Conservation (phyloP, 768 basidiomycete species). For the Mycena epipterygia region DNA sequence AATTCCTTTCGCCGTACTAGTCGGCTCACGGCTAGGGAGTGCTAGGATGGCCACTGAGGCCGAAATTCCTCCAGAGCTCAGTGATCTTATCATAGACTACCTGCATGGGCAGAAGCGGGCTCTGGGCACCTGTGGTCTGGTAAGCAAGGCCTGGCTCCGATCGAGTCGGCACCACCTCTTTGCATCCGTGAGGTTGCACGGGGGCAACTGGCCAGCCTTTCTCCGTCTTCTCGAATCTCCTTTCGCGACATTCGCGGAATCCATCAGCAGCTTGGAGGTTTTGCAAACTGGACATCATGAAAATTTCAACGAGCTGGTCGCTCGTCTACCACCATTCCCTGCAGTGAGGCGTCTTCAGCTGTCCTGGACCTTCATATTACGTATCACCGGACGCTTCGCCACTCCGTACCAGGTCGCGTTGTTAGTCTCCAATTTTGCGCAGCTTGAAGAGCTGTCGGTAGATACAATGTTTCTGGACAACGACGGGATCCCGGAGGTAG, state of each 20-base stretch:
- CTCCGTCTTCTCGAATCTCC: no score
- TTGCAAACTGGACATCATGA: background rate
- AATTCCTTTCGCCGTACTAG: no score
- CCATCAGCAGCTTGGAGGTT: background rate
- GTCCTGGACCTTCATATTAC: background rate
- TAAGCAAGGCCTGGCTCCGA: slow-evolving; percentile 15
- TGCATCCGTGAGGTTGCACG: background rate
- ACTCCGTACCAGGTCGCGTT: background rate
- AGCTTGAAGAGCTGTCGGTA: background rate
- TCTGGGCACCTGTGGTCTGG: slow-evolving; percentile 26
- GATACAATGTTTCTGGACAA: background rate
- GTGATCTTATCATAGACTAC: slow-evolving; percentile 29
- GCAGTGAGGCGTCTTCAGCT: slow-evolving; percentile 1
- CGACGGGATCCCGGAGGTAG: no score
- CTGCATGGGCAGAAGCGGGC: slow-evolving; percentile 18
- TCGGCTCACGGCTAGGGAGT: no score
- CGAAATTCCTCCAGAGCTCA: slow-evolving; percentile 30
- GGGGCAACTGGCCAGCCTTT: background rate
- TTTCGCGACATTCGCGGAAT: no score
- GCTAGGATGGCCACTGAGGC: background rate
- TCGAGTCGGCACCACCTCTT: slow-evolving; percentile 31
- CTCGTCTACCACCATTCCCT: background rate
- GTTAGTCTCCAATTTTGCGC: background rate
- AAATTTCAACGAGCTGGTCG: slow-evolving; percentile 12
- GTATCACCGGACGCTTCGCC: background rate